A percentile compares a stretch with the other conserved stretches of the same genome.
Conservation (phyloP, 371 early-diverging fungal species). For the Actinomortierella ambigua region DNA sequence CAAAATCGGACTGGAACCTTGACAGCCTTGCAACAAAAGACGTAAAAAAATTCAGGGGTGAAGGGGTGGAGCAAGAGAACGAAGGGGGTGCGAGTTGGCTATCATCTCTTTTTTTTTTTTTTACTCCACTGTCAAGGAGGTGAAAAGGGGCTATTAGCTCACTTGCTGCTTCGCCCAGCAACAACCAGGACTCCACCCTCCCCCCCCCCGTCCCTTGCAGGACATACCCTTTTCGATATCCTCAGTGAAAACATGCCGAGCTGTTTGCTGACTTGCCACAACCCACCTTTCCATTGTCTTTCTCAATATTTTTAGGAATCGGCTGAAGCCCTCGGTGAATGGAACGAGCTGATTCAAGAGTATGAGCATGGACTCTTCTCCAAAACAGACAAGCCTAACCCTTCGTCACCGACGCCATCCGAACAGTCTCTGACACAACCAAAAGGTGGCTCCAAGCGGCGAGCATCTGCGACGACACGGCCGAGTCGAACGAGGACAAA, state of each 20-base stretch:
- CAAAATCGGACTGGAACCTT: too few relatives aligned
- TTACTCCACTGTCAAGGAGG: too few relatives aligned
- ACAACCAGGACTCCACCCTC: background rate
- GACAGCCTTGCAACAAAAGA: too few relatives aligned
- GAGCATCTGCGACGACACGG: slow-evolving; percentile 14
- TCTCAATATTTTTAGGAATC: slow-evolving; percentile 23
- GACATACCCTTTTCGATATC: background rate
- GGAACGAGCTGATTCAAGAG: slow-evolving; percentile 44
- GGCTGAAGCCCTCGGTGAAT: slow-evolving; percentile 37
- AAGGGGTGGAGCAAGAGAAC: too few relatives aligned
- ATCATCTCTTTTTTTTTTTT: too few relatives aligned
- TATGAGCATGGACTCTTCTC: slow-evolving; percentile 46
- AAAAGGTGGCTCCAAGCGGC: slow-evolving; percentile 17
- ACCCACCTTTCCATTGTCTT: background rate
- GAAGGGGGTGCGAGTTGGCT: too few relatives aligned
- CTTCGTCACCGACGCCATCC: slow-evolving; percentile 21
- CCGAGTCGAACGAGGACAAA: slow-evolving; percentile 39
- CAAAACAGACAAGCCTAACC: slow-evolving; percentile 31
- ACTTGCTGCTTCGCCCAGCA: too few relatives aligned
- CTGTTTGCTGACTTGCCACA: too few relatives aligned
- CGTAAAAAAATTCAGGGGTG: too few relatives aligned
- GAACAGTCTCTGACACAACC: slow-evolving; percentile 17
- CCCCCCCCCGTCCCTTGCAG: background rate
- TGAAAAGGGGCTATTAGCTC: too few relatives aligned
- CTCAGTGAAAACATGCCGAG: too few relatives aligned